phyloP scores from a whole-genome alignment of 495 filamentous ascomycete genomes.

The Penicillium paxilli region DNA sequence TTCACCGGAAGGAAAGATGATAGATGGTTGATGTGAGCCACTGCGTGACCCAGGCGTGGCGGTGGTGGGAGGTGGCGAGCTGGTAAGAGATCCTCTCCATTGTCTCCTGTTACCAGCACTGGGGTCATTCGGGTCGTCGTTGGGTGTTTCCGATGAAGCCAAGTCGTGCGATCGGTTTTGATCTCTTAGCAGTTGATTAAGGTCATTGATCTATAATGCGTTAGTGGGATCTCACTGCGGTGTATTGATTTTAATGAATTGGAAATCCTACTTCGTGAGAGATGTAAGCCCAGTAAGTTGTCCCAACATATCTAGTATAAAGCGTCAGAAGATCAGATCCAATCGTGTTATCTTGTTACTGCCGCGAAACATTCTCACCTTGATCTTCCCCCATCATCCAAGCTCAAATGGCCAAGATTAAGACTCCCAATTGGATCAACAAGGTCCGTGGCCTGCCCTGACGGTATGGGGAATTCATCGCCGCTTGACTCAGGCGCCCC shows the following conservation, averaged over 20 bases:
- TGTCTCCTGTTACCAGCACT: constrained; percentile 6
- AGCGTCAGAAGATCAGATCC: background rate
- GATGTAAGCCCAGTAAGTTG: constrained; percentile 54
- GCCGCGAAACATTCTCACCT: constrained; percentile 32
- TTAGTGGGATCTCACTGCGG: background rate
- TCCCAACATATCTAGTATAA: constrained; percentile 46
- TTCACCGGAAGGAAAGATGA: constrained; percentile 39
- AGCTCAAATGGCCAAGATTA: constrained; percentile 48
- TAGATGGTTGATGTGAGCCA: constrained; percentile 37
- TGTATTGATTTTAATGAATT: background rate
- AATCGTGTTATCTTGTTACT: background rate
- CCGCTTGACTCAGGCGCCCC: constrained; percentile 33
- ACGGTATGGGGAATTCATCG: constrained; percentile 49
- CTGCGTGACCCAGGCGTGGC: constrained; percentile 10
- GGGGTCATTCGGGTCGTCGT: constrained; percentile 21
- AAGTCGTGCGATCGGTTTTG: constrained; percentile 42
- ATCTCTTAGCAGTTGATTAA: constrained; percentile 46
- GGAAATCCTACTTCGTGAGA: constrained; percentile 41
- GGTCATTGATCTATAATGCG: constrained; percentile 42
- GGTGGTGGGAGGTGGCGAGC: constrained; percentile 4
- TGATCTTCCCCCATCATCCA: constrained; percentile 48
- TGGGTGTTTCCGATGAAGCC: constrained; percentile 17
- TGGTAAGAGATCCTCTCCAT: constrained; percentile 26
- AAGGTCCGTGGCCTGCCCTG: constrained; percentile 45
- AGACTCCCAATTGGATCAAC: constrained; percentile 47